Percentiles rank a stretch among this genome's conserved stretches.
phyloP scores from a whole-genome alignment of 2,329 filamentous ascomycete genomes.

The Chrysosporium queenslandicum region DNA sequence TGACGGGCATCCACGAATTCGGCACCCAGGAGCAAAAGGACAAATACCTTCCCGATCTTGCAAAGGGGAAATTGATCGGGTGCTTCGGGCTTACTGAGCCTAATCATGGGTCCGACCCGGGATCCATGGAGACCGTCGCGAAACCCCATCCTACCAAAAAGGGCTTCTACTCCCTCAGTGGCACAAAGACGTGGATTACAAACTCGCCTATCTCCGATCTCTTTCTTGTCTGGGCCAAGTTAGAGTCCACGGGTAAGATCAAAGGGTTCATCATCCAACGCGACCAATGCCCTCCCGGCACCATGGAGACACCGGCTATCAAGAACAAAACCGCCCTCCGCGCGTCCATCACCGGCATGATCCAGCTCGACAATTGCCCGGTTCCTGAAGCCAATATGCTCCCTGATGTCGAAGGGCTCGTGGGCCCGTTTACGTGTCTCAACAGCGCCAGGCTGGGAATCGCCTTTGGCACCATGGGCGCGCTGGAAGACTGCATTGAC shows the following conservation, averaged over 20 bases:
- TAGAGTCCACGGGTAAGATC: constrained; percentile 86
- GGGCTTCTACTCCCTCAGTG: constrained; percentile 68
- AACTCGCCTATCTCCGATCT: constrained; percentile 85
- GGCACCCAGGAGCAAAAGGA: constrained; percentile 82
- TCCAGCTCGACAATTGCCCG: constrained; percentile 83
- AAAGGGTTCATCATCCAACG: constrained; percentile 85
- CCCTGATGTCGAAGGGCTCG: constrained; percentile 73
- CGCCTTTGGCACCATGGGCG: constrained; percentile 85
- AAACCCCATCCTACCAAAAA: constrained; percentile 74
- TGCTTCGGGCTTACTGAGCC: constrained; percentile 88
- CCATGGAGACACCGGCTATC: constrained; percentile 80
- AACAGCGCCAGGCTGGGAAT: constrained; percentile 93
- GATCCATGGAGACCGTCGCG: constrained; percentile 81
- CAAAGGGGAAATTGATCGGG: constrained; percentile 69
- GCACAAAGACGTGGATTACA: constrained; percentile 90
- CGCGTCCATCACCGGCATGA: constrained; percentile 95
- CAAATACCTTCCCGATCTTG: constrained; percentile 67
- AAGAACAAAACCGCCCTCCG: constrained; percentile 93
- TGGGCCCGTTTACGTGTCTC: constrained; percentile 83
- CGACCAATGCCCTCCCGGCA: constrained; percentile 72
- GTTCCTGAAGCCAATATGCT: constrained; percentile 91
- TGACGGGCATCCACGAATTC: constrained; percentile 85
- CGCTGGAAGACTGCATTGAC: constrained; percentile 79
- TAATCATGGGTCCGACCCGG: constrained; percentile 85
- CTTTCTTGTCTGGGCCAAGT: constrained; percentile 82